Evolutionary conservation across 2,329 filamentous ascomycete genomes (phyloP).

Genomic region (Aciculosporium take): DNA sequence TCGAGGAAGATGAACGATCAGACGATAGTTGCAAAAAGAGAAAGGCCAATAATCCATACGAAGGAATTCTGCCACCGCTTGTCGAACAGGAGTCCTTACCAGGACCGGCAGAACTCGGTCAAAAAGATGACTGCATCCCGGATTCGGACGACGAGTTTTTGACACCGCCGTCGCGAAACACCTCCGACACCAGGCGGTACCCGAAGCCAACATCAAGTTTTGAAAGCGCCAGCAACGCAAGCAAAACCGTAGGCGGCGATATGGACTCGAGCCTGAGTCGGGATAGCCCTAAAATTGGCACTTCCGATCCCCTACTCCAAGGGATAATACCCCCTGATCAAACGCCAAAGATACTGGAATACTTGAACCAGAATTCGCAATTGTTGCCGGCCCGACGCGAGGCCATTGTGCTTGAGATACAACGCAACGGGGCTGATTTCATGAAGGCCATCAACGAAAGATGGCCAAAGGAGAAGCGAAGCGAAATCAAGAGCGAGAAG

Average conservation of each 20-base stretch:
- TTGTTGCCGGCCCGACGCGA: conserved; percentile 22
- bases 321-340: conserved; percentile 10
- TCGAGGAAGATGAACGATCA: conserved; percentile 5
- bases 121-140: conserved; percentile 26
- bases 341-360: conserved; percentile 15
- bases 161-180: conserved; percentile 18
- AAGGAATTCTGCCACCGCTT: conserved; percentile 2
- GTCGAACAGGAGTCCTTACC: conserved; percentile 6
- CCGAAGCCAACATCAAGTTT: neutral
- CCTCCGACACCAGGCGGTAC: neutral
- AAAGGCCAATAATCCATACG: conserved; percentile 7
- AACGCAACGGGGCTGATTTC: conserved; percentile 34
- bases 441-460: conserved; percentile 31
- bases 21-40: conserved; percentile 8
- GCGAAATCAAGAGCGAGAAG: conserved; percentile 35
- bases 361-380: conserved; percentile 16
- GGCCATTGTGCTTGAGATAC: conserved; percentile 26
- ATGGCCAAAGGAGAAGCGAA: conserved; percentile 30
- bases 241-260: neutral
- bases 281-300: neutral
- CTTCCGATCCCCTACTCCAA: neutral
- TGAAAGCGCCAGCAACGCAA: neutral
- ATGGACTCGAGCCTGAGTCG: conserved; percentile 1
- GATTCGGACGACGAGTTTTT: conserved; percentile 45
- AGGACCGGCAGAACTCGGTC: neutral